Conservation (phyloP, 257 asterid species). For the Verbena officinalis region DNA sequence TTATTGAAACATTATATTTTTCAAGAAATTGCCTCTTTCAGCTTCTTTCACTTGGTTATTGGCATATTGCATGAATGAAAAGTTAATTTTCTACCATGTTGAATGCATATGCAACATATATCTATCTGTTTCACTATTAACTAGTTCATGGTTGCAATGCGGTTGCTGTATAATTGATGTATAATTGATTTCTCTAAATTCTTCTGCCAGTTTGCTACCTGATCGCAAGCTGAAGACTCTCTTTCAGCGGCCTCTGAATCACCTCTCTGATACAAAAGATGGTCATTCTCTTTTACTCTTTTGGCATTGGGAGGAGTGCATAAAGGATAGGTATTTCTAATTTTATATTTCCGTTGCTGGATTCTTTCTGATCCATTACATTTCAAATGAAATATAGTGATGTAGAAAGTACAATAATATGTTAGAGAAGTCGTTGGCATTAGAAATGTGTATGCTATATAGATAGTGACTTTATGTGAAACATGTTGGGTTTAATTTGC, state of each 20-base stretch:
- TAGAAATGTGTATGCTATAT: neutral
- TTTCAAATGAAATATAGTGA: neutral
- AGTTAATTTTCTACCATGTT: neutral
- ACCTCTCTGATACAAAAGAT: conserved; percentile 81
- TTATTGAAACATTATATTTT: neutral
- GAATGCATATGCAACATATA: neutral
- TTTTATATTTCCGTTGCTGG: neutral
- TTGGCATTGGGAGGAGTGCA: conserved; percentile 95
- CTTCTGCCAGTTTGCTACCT: conserved; percentile 71
- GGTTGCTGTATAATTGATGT: conserved; percentile 26
- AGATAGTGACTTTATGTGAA: neutral
- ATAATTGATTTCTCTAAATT: conserved; percentile 31
- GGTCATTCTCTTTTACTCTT: conserved; percentile 84
- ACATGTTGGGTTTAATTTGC: conserved; percentile 26
- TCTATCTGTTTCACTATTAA: neutral
- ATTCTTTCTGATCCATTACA: neutral
- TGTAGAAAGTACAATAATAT: neutral
- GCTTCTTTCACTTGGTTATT: conserved; percentile 5
- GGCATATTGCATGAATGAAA: neutral
- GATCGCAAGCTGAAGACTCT: conserved; percentile 89
- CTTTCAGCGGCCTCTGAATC: conserved; percentile 77
- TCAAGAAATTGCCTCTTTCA: neutral
- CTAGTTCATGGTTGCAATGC: neutral
- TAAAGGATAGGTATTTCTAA: conserved; percentile 74
- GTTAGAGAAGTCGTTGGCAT: neutral